Base-by-base conservation (phyloP, 2,329 filamentous ascomycete species). In the Myotisia sp. region DNA sequence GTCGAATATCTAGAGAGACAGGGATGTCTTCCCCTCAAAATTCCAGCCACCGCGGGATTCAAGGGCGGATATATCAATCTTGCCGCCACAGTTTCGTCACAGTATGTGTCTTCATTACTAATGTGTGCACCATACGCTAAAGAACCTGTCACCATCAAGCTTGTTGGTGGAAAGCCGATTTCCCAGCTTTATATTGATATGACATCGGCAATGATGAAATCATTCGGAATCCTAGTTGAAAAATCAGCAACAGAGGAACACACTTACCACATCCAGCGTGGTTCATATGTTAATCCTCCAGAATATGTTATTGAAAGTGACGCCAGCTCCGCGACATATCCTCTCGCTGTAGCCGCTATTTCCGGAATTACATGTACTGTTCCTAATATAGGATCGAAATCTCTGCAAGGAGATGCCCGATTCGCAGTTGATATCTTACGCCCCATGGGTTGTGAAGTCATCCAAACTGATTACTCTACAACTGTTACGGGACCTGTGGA, bases 61-160 rank as follows among this genome's bases (percentile, higher is more conserved):
- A 72, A 75, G 29, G 87, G 86, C 36, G 90, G 90, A 23, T 68
- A 79, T 18, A 94, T 98, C 47, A 81, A 92, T 53, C 69, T 98
- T 37, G 84, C 86, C 7, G 90, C 90, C 1, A 95, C 90, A 26
- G 80, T 95, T 10, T 98, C 90, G 6, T 95, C 90, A n/a, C 90
- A 98, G 60, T 98, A 95, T 52, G 90, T 98, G 23, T 95, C 90
- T 0, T 94, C 87, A 1, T 76, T 98, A 43, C 67, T 98, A 33
- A 92, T 98, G 83, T 92, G 85, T 39, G 90, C 90, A 0, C 90
- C 90, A 0, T 98, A 95, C 51, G 90, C 90, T 29, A 94, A 93
- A 60, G 76, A 85, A 42, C 82, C 87, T 0, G 86, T 98, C 23
- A 94, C 84, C 0, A 63, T 98, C 44, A 79, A 77, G 26, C 69